Conservation (phyloP, 306 rosid species). For the Cicer yamashitae region DNA sequence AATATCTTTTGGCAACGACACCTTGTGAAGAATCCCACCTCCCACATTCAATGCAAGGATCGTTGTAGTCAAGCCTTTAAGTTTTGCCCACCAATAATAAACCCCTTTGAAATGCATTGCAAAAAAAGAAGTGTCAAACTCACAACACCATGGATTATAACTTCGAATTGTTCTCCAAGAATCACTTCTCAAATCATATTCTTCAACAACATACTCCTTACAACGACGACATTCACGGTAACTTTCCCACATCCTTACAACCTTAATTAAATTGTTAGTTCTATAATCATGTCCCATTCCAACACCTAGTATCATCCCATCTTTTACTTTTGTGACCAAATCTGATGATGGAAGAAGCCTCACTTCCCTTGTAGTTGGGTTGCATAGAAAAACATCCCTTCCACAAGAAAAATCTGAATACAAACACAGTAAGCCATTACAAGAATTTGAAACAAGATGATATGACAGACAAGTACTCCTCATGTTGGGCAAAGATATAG, state of each 20-base stretch:
- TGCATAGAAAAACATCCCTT: conserved; percentile 19
- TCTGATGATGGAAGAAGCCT: conserved; percentile 19
- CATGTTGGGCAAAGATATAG: neutral
- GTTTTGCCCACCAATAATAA: conserved; percentile 20
- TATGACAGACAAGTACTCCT: neutral
- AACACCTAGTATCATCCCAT: conserved; percentile 33
- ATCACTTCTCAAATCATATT: conserved; percentile 4
- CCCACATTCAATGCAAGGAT: conserved; percentile 17
- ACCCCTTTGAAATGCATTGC: conserved; percentile 1
- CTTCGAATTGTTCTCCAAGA: conserved; percentile 19
- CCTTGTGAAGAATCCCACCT: neutral
- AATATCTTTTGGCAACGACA: neutral
- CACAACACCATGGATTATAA: neutral
- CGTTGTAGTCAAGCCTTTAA: neutral
- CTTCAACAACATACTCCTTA: conserved; percentile 18
- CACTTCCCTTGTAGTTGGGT: conserved; percentile 9
- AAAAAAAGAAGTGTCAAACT: conserved; percentile 13
- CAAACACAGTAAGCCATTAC: conserved; percentile 4
- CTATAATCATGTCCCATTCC: conserved; percentile 23
- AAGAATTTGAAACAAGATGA: conserved; percentile 6
- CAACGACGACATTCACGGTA: neutral
- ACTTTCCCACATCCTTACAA: conserved; percentile 29
- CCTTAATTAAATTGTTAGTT: neutral
- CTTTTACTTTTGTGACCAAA: neutral
- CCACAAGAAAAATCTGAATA: conserved; percentile 5